Conservation (phyloP, 345 rosid species). For the Camelina sativa region DNA sequence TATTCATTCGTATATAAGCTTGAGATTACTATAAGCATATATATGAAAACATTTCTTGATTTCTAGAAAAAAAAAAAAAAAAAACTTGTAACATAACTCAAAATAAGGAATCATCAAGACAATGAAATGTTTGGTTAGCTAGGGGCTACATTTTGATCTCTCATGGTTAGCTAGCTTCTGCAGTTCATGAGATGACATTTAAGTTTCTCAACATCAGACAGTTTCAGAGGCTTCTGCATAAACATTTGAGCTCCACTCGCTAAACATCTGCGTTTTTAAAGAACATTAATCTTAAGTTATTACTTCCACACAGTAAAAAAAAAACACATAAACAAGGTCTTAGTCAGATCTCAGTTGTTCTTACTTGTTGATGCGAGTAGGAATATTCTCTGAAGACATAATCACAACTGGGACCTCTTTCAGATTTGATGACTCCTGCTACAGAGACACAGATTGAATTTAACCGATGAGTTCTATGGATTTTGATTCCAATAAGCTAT, state of each 20-base stretch:
- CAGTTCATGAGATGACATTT: constrained; percentile 58
- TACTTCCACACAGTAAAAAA: neutral
- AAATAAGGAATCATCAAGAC: constrained; percentile 31
- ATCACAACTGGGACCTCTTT: constrained; percentile 88
- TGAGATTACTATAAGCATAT: constrained; percentile 7
- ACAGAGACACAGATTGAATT: neutral
- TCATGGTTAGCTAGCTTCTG: constrained; percentile 25
- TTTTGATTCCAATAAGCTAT: neutral
- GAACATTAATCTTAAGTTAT: neutral
- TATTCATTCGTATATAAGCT: neutral
- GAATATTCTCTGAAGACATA: constrained; percentile 83
- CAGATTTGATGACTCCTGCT: constrained; percentile 75
- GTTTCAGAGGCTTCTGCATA: constrained; percentile 85
- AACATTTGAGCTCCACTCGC: constrained; percentile 95
- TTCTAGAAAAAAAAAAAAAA: neutral
- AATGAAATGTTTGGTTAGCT: constrained; percentile 7
- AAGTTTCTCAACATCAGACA: constrained; percentile 67
- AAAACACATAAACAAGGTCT: neutral
- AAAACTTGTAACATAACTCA: constrained; percentile 3
- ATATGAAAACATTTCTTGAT: constrained; percentile 27
- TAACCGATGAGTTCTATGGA: neutral
- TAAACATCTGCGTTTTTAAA: constrained; percentile 54
- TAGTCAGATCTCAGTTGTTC: constrained; percentile 1
- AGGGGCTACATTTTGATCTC: constrained; percentile 18
- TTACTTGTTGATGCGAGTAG: constrained; percentile 76